Base-by-base conservation (phyloP, 495 filamentous ascomycete genomes). In the Penicillium salamii region DNA sequence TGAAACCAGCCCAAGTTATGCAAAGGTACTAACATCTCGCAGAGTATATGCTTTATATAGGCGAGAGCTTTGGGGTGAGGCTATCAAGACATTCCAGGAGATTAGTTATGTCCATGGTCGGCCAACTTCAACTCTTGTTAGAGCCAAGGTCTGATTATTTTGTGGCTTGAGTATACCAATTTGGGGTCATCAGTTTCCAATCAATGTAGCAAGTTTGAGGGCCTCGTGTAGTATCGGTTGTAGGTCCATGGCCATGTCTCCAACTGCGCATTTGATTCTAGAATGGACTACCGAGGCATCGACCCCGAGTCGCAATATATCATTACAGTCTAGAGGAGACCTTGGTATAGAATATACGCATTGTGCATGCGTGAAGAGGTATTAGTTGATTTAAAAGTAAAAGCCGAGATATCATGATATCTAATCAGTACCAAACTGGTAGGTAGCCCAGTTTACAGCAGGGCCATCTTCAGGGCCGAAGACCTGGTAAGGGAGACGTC, bases 381-480 rank as follows among this genome's bases (percentile, higher is more conserved):
- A n/a, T n/a, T n/a, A n/a, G n/a, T n/a, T n/a, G n/a, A n/a, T n/a
- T n/a, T n/a, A n/a, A n/a, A n/a, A n/a, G n/a, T n/a, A n/a, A n/a
- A n/a, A n/a, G n/a, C n/a, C n/a, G n/a, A n/a, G n/a, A n/a, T 15
- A 29, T 8, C 6, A 21, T 7, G 18, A 17, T 19, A 39, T 19
- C 48, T 59, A 62, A n/a, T 53, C 32, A 43, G 65, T 75, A 32
- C 69, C 67, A 50, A 88, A 88, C 55, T 72, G 62, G 65, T 88
- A 87, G 39, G 81, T 84, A 7, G 84, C 84, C 62, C 79, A 78
- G 61, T 87, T 78, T 12, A 86, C 70, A 57, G 80, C 80, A 17
- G 82, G 83, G 37, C 75, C 77, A 28, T 75, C 78, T 19, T 75
- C 77, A n/a, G 85, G 83, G n/a, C 70, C 72, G 58, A 71, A 85